Evolutionary conservation across 192 early-diverging fungal genomes (phyloP), one percentile per base, ranked within the genome.

Genomic region (Coemansia sp.): DNA sequence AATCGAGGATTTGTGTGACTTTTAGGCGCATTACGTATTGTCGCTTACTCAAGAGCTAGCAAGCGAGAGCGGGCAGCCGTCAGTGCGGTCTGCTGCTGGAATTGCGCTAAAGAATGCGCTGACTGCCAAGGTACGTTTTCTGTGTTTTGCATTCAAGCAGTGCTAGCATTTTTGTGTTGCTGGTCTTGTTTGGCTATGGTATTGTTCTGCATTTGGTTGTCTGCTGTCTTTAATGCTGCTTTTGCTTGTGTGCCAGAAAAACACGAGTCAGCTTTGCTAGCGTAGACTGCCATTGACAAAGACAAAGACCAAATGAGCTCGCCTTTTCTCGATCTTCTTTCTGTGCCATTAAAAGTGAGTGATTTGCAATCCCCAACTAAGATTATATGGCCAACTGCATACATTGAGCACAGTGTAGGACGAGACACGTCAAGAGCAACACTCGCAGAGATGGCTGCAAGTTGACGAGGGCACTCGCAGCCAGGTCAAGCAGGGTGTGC

Each of bases 51-150:
- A 91, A 67, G 93, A 95, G 74, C 88, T 99, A 26, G 83, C 85
- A 23, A 94, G 88, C 65, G 94, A 95, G 70, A 78, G 80, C 63
- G 84, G 77, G 55, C 74, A 80, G 38, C 64, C 83, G 12, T 59
- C 77, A 27, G 88, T 93, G 75, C 89, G 95, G 64, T 81, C 81
- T 29, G 86, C 90, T 17, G 94, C 95, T 29, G 97, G 92, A 77
- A 75, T 99, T 60, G 89, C 90, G 45, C 79, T 99, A 65, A 99
- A 99, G 87, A 99, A 99, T 77, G 80, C 91, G 48, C 76, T 99
- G 62, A 82, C 85, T 7, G 90, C 94, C 58, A 94, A 90, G 85
- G 94, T 92, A 80, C 19, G 76, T 53, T 38, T 57, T 4, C 56
- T 52, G 11, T 43, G 47, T 54, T 52, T 51, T 19, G 27, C 21